Evolutionary conservation across 1,139 yeast species (phyloP).

Genomic region (Yamadazyma songkhlaensis): DNA sequence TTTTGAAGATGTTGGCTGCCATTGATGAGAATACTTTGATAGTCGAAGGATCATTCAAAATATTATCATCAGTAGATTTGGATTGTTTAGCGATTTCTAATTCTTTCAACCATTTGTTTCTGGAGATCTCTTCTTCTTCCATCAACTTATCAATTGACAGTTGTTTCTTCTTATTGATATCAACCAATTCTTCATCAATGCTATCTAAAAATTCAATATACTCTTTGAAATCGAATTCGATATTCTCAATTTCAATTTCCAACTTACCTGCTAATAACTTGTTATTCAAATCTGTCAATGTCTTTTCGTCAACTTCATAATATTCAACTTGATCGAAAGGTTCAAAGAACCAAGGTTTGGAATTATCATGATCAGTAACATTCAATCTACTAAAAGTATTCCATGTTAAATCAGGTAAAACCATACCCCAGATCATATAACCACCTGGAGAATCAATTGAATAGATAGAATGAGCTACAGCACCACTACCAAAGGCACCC

Average conservation of each 20-base stretch:
- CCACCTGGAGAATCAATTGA: conserved; percentile 41
- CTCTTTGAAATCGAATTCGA: conserved; percentile 26
- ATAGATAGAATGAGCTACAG: conserved; percentile 32
- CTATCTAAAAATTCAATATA: conserved; percentile 23
- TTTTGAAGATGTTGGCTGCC: conserved; percentile 20
- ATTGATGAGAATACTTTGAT: conserved; percentile 16
- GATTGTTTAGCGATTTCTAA: conserved; percentile 19
- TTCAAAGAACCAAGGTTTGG: conserved; percentile 32
- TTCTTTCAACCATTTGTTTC: conserved; percentile 25
- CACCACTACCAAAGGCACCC: conserved; percentile 33
- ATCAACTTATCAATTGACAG: conserved; percentile 18
- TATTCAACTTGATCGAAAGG: conserved; percentile 34
- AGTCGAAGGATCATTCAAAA: conserved; percentile 23
- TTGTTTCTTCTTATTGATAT: conserved; percentile 17
- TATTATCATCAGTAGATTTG: conserved; percentile 15
- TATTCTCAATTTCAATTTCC: conserved; percentile 21
- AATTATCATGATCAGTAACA: conserved; percentile 12
- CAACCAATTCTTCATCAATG: conserved; percentile 20
- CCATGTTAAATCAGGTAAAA: conserved; percentile 35
- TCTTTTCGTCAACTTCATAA: conserved; percentile 31
- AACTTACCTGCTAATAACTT: conserved; percentile 25
- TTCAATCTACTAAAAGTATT: conserved; percentile 28
- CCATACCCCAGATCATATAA: conserved; percentile 38
- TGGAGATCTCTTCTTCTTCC: conserved; percentile 19
- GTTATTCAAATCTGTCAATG: conserved; percentile 22